A percentile compares a stretch with the other conserved stretches of the same genome.
phyloP scores from a whole-genome alignment of 345 rosid genomes.

The Gossypium longicalyx region DNA sequence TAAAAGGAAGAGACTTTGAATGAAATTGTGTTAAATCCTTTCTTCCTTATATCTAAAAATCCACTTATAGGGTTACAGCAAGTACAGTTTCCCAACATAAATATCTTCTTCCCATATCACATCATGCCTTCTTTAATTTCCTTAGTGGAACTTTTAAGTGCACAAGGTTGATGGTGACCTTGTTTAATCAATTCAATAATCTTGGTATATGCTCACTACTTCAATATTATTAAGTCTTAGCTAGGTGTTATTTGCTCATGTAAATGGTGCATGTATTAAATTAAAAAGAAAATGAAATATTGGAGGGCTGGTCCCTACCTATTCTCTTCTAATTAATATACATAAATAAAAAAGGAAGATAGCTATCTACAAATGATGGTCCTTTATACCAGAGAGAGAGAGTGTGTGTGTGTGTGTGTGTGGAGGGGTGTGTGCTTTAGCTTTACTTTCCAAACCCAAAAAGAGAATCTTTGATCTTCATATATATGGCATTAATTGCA shows the following conservation, averaged over 20 bases:
- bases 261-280: background rate
- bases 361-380: background rate
- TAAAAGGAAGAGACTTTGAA: background rate
- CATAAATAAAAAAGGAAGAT: background rate
- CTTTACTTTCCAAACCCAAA: conserved; percentile 1
- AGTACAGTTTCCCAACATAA: background rate
- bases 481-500: background rate
- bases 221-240: background rate
- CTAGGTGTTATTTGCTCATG: conserved; percentile 27
- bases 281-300: background rate
- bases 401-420: too few relatives aligned
- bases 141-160: conserved; percentile 23
- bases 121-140: background rate
- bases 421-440: background rate
- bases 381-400: background rate
- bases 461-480: conserved; percentile 7
- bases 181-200: conserved; percentile 7
- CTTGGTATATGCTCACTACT: conserved; percentile 10
- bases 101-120: background rate
- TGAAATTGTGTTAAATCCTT: background rate
- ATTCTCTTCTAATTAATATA: background rate
- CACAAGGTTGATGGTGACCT: conserved; percentile 24
- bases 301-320: conserved; percentile 8
- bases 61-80: too few relatives aligned
- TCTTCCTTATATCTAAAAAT: background rate